Evolutionary conservation across 192 early-diverging fungal genomes (phyloP), one percentile per base, ranked within the genome.

Genomic region (Jimgerdemannia lactiflua): DNA sequence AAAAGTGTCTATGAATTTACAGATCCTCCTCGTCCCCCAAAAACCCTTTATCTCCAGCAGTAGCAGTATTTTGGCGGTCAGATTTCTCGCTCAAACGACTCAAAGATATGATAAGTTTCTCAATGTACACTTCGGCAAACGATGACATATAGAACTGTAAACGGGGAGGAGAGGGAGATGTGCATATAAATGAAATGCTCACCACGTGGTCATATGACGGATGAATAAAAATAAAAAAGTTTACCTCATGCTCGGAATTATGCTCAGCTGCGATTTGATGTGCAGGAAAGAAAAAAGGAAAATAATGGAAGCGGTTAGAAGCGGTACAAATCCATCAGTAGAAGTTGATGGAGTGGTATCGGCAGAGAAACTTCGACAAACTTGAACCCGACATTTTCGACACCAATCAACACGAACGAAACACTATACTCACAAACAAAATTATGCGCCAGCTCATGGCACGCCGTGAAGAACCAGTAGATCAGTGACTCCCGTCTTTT

Each of bases 391-490:
- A n/a, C n/a, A n/a, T n/a, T n/a, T n/a, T n/a, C n/a, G n/a, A n/a
- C n/a, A n/a, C n/a, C n/a, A n/a, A n/a, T n/a, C n/a, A n/a, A n/a
- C n/a, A n/a, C n/a, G n/a, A n/a, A n/a, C n/a, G n/a, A n/a, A n/a
- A n/a, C 64, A n/a, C 19, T 65, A 65, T 65, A 19, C 7, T 81
- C 81, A 19, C 71, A 67, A 3, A 90, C 85, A 83, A 92, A 93
- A 74, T 93, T 91, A 75, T 95, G 94, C 3, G 87, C 94, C 65
- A 97, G 79, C 81, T 95, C 95, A 80, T 97, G 95, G 69, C 92
- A 92, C 64, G 87, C 80, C 4, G 86, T 90, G 86, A 96, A 90
- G 76, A 93, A 97, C 95, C 95, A 96, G 78, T 95, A 95, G 67
- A 90, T 85, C 74, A 84, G 19, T 1, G 80, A 81, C n/a, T 85